These are phyloP conservation scores for Eutypa lata DNA, from an alignment of 2,329 filamentous ascomycete species.

Conservation along the genomic window DNA sequence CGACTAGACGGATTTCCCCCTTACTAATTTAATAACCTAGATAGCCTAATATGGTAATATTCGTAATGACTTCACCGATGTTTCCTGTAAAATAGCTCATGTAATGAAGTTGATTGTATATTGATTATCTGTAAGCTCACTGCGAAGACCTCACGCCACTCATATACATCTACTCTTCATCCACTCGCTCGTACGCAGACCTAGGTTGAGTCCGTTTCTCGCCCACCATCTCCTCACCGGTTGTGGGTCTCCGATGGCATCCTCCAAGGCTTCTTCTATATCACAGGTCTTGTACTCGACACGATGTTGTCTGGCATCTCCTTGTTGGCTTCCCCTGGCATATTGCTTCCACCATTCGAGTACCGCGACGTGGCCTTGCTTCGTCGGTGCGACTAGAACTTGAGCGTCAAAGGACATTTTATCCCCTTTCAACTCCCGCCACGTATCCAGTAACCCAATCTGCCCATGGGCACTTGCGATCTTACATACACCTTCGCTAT, in stretches of 20 bases:
- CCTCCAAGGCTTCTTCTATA: conserved; percentile 91
- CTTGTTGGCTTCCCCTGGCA: conserved; percentile 51
- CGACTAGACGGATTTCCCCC: too few relatives aligned
- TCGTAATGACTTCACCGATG: too few relatives aligned
- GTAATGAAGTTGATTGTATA: background rate
- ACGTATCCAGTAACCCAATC: conserved; percentile 78
- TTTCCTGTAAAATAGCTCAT: background rate
- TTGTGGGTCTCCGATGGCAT: conserved; percentile 72
- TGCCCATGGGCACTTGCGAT: conserved; percentile 83
- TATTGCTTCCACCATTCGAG: conserved; percentile 90
- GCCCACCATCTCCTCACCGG: conserved; percentile 86
- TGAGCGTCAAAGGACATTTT: conserved; percentile 75
- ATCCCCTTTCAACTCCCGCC: conserved; percentile 71
- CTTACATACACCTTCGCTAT: conserved; percentile 79
- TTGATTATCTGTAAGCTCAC: background rate
- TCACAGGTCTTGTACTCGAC: conserved; percentile 95
- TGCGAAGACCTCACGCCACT: background rate
- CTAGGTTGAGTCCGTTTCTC: conserved; percentile 75
- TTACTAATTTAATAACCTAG: too few relatives aligned
- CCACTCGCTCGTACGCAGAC: conserved; percentile 83
- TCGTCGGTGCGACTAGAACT: conserved; percentile 81
- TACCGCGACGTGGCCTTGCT: conserved; percentile 78
- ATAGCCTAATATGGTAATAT: too few relatives aligned
- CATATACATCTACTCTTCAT: conserved; percentile 75
- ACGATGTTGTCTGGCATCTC: conserved; percentile 56